Percentiles rank a stretch among this genome's conserved stretches.
Evolutionary conservation across 139 green algal genomes (phyloP).

Genomic region (Micractinium sp.): DNA sequence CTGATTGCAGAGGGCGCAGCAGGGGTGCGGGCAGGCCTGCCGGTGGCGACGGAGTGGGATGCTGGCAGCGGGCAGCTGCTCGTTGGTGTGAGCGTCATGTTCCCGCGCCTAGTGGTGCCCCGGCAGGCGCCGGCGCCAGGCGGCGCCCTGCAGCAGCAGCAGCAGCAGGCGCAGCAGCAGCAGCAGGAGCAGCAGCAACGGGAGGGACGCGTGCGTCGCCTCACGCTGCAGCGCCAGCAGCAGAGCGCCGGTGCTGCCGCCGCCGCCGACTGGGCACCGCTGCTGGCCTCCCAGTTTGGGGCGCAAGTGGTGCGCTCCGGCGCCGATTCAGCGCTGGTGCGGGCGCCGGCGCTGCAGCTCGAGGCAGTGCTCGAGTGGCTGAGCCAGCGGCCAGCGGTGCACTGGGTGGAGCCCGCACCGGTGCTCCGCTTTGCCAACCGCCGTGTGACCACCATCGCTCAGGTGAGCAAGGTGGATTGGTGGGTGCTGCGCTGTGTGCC

Average conservation of each 20-base stretch:
- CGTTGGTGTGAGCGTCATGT: conserved; percentile 20
- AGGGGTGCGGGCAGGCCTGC: not conserved
- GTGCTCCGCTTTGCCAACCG: conserved; percentile 60
- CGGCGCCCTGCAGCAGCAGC: not conserved
- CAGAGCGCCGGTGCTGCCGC: conserved; percentile 36
- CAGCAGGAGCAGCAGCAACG: not conserved
- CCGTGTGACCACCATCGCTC: conserved; percentile 59
- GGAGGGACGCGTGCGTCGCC: not conserved
- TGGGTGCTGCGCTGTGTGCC: not conserved
- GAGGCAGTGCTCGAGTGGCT: conserved; percentile 40
- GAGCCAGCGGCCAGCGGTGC: conserved; percentile 36
- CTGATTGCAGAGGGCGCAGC: not conserved
- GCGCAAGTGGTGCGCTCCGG: not conserved
- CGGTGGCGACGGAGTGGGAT: not conserved
- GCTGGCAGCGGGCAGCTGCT: not conserved
- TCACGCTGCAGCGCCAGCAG: not conserved
- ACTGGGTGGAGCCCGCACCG: conserved; percentile 58
- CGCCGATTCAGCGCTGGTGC: not conserved
- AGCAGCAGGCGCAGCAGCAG: not conserved
- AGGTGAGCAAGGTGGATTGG: conserved; percentile 36
- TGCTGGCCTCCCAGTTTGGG: not conserved
- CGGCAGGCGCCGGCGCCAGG: too few relatives aligned
- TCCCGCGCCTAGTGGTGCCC: conserved; percentile 18
- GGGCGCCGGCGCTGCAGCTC: conserved; percentile 17
- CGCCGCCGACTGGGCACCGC: conserved; percentile 31